Evolutionary conservation across 768 basidiomycete species (phyloP).

Genomic region (Lepiota brunneoincarnata): DNA sequence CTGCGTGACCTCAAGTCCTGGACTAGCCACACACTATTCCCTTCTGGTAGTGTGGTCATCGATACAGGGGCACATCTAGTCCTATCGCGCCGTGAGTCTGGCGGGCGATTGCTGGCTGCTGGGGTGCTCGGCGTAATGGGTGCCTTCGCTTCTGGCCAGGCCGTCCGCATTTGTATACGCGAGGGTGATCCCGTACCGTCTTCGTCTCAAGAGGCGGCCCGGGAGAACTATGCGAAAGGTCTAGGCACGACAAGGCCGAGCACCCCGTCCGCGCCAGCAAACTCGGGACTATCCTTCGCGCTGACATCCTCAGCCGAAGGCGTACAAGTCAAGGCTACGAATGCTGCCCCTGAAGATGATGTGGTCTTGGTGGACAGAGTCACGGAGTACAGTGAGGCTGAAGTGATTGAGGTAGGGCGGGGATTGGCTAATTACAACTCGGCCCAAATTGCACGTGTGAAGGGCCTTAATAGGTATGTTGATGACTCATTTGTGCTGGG

Average conservation of each 20-base stretch:
- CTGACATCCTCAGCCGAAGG: constrained; percentile 35
- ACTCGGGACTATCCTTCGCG: constrained; percentile 39
- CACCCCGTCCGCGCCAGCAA: constrained; percentile 49
- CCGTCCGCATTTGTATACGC: constrained; percentile 76
- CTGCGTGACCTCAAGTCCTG: constrained; percentile 89
- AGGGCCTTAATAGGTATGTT: constrained; percentile 85
- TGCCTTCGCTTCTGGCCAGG: constrained; percentile 91
- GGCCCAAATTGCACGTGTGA: constrained; percentile 83
- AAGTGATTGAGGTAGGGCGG: constrained; percentile 87
- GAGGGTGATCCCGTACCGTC: constrained; percentile 21
- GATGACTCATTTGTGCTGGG: constrained; percentile 1
- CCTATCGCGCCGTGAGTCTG: constrained; percentile 80
- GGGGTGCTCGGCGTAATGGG: constrained; percentile 89
- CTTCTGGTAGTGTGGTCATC: constrained; percentile 85
- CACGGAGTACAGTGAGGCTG: constrained; percentile 42
- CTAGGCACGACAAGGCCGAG: constrained; percentile 49
- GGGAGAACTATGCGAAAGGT: constrained; percentile 32
- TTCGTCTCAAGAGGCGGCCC: constrained; percentile 25
- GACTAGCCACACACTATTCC: constrained; percentile 93
- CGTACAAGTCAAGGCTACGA: background rate
- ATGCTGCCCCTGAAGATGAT: constrained; percentile 25
- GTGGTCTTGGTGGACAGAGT: constrained; percentile 1
- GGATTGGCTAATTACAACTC: constrained; percentile 97
- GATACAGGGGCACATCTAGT: constrained; percentile 88
- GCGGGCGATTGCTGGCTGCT: constrained; percentile 87